Evolutionary conservation across 2,329 filamentous ascomycete species (phyloP), one percentile per base, ranked within the genome.

Genomic region (Xylariales sp.): DNA sequence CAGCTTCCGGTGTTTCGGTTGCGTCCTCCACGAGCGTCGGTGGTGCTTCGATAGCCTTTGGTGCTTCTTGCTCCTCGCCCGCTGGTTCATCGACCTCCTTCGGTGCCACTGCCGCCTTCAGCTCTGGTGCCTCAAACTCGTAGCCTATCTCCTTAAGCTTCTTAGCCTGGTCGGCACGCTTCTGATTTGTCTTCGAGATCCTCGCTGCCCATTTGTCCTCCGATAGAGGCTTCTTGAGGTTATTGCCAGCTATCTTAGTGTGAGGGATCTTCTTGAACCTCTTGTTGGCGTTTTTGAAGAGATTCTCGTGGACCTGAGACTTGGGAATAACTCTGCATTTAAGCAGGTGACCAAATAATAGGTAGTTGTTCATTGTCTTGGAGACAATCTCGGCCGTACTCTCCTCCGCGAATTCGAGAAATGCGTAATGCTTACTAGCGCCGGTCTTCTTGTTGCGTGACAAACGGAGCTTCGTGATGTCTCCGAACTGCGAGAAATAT

Each of bases 341-440:
- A 53, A 98, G 73, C 47, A 97, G 86, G 62, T 96, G 91, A 5
- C 88, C 88, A 62, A 95, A 97, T 58, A 98, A 76, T 28, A 97
- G 80, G 66, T 98, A 98, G 68, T 90, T 94, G 73, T 96, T 81
- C 93, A 98, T 98, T 16, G 93, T 95, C 68, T 89, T 87, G 37
- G 88, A 84, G 21, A 95, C 91, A 53, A 97, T 89, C 55, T 88
- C 84, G 28, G 93, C 91, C n/a, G 76, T 78, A 50, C 65, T 68
- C 36, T 89, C 86, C 43, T 88, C 83, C 24, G 74, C 69, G 58
- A 98, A 98, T 66, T 98, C 88, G 57, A 98, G 77, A 64, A 96
- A 98, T 22, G 88, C 93, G 59, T 86, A 95, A 71, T 97, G 93
- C 71, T 93, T 95, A 61, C 86, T 89, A 44, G 81, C 80, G 42